phyloP scores from a whole-genome alignment of 805 yeast species.

The Candida andamanensis region DNA sequence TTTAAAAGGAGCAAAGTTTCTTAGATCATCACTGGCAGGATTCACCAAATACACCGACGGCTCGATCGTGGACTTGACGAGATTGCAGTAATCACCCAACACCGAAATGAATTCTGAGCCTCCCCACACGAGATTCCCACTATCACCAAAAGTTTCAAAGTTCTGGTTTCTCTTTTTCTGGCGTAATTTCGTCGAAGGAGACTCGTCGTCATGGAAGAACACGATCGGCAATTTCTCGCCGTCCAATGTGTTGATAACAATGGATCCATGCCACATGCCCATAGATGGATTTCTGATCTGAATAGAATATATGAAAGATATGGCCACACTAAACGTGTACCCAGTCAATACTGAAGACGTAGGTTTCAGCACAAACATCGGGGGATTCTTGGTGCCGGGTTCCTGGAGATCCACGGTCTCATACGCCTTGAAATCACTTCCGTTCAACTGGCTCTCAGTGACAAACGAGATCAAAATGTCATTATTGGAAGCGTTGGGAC shows the following conservation, averaged over 20 bases:
- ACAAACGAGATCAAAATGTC: constrained; percentile 65
- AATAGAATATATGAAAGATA: constrained; percentile 64
- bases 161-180: constrained; percentile 54
- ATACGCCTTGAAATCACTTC: constrained; percentile 42
- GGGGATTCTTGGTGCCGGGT: constrained; percentile 6
- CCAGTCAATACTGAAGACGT: constrained; percentile 47
- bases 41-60: constrained; percentile 70
- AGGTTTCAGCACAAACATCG: constrained; percentile 45
- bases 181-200: constrained; percentile 64
- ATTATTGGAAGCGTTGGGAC: constrained; percentile 44
- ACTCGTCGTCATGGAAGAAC: constrained; percentile 89
- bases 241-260: constrained; percentile 64
- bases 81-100: constrained; percentile 49
- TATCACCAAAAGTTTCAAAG: constrained; percentile 69
- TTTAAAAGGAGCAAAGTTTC: constrained; percentile 46
- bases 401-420: constrained; percentile 46
- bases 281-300: constrained; percentile 79
- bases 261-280: constrained; percentile 91
- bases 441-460: constrained; percentile 49
- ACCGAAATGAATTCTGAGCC: constrained; percentile 69
- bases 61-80: constrained; percentile 69
- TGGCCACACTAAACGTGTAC: constrained; percentile 63
- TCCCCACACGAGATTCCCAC: constrained; percentile 75
- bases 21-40: constrained; percentile 64
- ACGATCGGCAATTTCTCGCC: constrained; percentile 72